These are phyloP conservation scores for Anthoceros angustus DNA, from an alignment of 225 moss, liverwort and hornwort genomes.

Conservation along the genomic window DNA sequence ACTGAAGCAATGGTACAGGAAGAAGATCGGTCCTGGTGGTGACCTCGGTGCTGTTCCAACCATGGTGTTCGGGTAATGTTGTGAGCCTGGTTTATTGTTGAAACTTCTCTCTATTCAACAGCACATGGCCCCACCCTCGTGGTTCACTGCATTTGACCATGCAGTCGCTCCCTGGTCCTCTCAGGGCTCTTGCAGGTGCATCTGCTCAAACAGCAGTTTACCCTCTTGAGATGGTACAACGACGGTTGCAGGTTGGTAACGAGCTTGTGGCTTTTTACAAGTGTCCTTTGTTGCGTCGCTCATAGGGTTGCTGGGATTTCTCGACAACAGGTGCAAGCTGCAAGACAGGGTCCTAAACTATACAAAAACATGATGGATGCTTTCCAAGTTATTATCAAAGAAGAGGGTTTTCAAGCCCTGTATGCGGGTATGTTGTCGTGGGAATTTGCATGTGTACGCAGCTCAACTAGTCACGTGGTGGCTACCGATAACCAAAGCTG, in stretches of 20 bases:
- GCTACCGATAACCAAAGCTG: neutral
- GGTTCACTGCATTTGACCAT: neutral
- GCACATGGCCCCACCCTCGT: neutral
- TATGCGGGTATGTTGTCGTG: slow-evolving; percentile 8
- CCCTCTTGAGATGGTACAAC: slow-evolving; percentile 11
- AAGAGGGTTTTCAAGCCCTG: slow-evolving; percentile 11
- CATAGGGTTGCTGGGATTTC: neutral
- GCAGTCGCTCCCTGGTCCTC: neutral
- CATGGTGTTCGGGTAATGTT: slow-evolving; percentile 10
- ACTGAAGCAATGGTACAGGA: slow-evolving; percentile 12
- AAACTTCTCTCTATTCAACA: neutral
- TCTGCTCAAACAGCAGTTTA: slow-evolving; percentile 13
- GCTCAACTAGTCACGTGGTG: neutral
- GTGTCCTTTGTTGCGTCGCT: neutral
- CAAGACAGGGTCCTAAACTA: slow-evolving; percentile 8
- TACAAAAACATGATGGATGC: slow-evolving; percentile 15
- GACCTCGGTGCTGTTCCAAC: slow-evolving; percentile 9
- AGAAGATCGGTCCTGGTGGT: slow-evolving; percentile 9
- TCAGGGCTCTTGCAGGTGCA: slow-evolving; percentile 13
- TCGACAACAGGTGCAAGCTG: slow-evolving; percentile 8
- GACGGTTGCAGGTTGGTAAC: slow-evolving; percentile 11
- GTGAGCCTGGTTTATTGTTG: neutral
- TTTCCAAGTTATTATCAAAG: slow-evolving; percentile 6
- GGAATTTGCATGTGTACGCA: neutral
- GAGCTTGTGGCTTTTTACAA: neutral